Conservation (phyloP, 306 rosid genomes). For the Citrullus amarus region DNA sequence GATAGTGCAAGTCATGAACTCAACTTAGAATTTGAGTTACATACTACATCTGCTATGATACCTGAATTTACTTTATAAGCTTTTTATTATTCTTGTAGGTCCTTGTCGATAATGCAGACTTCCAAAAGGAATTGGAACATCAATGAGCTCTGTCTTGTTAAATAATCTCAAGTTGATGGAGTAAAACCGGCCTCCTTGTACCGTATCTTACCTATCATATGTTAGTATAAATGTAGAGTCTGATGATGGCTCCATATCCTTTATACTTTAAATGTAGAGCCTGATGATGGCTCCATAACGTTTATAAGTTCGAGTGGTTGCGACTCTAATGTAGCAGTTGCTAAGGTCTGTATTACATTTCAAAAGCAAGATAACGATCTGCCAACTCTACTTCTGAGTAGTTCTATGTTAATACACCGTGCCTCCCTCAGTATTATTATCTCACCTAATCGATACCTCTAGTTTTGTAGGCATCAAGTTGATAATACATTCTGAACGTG, state of each 20-base stretch:
- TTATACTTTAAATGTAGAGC: not conserved
- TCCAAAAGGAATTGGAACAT: slow-evolving; percentile 79
- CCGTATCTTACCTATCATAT: not conserved
- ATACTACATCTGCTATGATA: not conserved
- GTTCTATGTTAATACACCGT: not conserved
- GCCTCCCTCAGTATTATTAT: not conserved
- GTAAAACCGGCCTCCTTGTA: too few species aligned
- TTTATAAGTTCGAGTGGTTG: not conserved
- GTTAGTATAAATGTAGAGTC: slow-evolving; percentile 1
- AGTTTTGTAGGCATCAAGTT: too few species aligned
- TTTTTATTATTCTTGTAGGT: slow-evolving; percentile 36
- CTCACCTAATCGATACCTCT: not conserved
- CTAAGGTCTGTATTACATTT: not conserved
- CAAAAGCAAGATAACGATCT: not conserved
- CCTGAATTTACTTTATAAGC: not conserved
- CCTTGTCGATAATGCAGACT: slow-evolving; percentile 78
- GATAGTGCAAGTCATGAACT: not conserved
- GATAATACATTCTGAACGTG: not conserved
- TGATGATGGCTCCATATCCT: not conserved
- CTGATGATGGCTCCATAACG: not conserved
- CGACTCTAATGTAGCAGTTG: not conserved
- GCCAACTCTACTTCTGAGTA: not conserved
- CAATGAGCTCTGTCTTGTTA: slow-evolving; percentile 15
- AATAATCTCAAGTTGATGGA: not conserved
- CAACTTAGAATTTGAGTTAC: not conserved